Conservation (phyloP, 2,329 filamentous ascomycete genomes). For the Aspergillus fructus region DNA sequence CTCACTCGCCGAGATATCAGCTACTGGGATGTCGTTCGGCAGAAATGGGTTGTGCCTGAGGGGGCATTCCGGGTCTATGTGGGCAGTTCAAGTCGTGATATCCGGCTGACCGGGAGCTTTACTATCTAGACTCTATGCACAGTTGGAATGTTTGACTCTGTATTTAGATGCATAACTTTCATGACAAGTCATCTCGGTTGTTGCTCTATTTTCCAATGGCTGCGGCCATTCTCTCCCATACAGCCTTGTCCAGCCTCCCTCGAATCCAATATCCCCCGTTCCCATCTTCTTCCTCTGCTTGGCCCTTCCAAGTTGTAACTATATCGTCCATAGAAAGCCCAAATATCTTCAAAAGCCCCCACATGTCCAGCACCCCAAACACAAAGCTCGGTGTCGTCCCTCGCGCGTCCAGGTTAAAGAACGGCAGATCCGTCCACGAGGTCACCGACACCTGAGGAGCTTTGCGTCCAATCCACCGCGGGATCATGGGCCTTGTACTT, state of each 20-base stretch:
- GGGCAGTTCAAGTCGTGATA: slow-evolving; percentile 26
- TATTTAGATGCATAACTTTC: neutral
- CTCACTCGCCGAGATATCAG: slow-evolving; percentile 42
- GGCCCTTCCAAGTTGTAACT: neutral
- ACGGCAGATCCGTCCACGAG: neutral
- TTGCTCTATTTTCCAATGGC: too few species aligned
- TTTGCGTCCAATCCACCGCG: neutral
- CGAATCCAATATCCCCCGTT: neutral
- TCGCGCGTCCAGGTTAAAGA: neutral
- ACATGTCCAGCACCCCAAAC: neutral
- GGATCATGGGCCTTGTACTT: neutral
- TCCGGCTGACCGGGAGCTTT: slow-evolving; percentile 20
- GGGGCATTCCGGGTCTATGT: slow-evolving; percentile 25
- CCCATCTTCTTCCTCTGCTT: neutral
- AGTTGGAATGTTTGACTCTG: too few species aligned
- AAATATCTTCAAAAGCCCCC: neutral
- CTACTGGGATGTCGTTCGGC: slow-evolving; percentile 35
- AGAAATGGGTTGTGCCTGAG: slow-evolving; percentile 34
- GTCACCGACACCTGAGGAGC: neutral
- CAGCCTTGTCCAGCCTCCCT: neutral
- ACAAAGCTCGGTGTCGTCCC: neutral
- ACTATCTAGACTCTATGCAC: neutral
- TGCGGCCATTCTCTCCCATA: neutral
- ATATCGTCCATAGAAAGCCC: neutral
- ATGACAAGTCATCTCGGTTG: neutral